These are phyloP conservation scores for Aureobasidium lini DNA, from an alignment of 2,329 filamentous ascomycete genomes.

Conservation along the genomic window DNA sequence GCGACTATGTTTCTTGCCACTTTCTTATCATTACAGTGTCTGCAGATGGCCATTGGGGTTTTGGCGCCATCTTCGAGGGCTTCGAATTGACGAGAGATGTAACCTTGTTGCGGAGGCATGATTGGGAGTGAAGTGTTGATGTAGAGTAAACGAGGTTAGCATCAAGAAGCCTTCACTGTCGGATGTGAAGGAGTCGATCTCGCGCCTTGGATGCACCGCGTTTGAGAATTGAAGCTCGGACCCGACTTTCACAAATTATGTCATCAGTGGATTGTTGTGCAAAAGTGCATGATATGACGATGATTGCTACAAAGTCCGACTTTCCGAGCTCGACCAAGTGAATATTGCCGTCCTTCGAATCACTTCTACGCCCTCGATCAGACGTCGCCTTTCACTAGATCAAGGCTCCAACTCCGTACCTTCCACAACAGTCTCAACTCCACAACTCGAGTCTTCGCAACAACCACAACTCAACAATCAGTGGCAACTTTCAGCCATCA, in stretches of 20 bases:
- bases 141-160: not conserved
- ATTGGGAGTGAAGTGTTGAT: not conserved
- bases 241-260: not conserved
- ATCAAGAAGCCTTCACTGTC: constrained; percentile 8
- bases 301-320: not conserved
- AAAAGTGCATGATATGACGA: not conserved
- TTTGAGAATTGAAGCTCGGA: not conserved
- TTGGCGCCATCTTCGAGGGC: constrained; percentile 10
- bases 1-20: constrained; percentile 10
- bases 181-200: not conserved
- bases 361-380: constrained; percentile 2
- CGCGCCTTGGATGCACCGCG: not conserved
- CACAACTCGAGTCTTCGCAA: not conserved
- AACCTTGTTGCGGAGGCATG: constrained; percentile 12
- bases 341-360: constrained; percentile 1
- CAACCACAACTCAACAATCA: not conserved
- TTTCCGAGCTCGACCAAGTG: constrained; percentile 4
- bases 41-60: constrained; percentile 10
- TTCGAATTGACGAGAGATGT: constrained; percentile 6
- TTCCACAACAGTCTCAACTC: not conserved
- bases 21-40: constrained; percentile 11
- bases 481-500: constrained; percentile 4
- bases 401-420: not conserved
- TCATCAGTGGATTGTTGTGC: not conserved
- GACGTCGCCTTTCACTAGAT: not conserved